These are phyloP conservation scores for Chalciporus chontae DNA, from an alignment of 768 basidiomycete species.

Conservation along the genomic window DNA sequence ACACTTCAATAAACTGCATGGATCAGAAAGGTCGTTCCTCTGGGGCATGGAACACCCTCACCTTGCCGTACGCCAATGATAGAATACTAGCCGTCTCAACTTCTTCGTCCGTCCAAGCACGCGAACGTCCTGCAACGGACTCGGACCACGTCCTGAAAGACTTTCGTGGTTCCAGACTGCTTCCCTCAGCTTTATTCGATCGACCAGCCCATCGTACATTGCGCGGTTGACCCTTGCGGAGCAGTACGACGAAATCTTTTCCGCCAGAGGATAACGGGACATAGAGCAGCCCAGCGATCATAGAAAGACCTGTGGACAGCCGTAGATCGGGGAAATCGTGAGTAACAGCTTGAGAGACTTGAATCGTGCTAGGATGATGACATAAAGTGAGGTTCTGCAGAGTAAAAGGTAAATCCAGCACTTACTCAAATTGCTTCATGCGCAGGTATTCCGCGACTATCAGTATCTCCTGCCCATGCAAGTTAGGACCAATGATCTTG, in stretches of 20 bases:
- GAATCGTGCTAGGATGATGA: constrained; percentile 49
- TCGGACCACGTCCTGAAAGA: constrained; percentile 82
- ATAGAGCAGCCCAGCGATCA: constrained; percentile 70
- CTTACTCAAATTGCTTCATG: constrained; percentile 65
- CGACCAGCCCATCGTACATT: constrained; percentile 79
- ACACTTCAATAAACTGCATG: constrained; percentile 79
- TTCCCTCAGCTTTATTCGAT: constrained; percentile 45
- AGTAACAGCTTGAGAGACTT: constrained; percentile 65
- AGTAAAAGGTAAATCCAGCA: constrained; percentile 6
- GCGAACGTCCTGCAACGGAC: constrained; percentile 60
- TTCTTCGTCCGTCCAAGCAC: constrained; percentile 80
- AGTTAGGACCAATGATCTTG: constrained; percentile 65
- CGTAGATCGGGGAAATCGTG: constrained; percentile 71
- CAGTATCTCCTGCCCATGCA: constrained; percentile 73
- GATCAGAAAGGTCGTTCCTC: neutral
- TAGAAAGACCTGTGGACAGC: constrained; percentile 53
- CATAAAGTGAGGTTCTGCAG: neutral
- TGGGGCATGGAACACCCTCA: constrained; percentile 10
- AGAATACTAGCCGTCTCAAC: constrained; percentile 78
- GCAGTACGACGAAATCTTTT: constrained; percentile 77
- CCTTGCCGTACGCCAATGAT: constrained; percentile 75
- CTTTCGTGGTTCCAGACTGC: constrained; percentile 66
- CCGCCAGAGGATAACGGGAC: constrained; percentile 72
- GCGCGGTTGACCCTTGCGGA: constrained; percentile 71
- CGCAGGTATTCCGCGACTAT: constrained; percentile 79